These are phyloP conservation scores for Dicorynia guianensis DNA, from an alignment of 306 rosid genomes.

Conservation along the genomic window DNA sequence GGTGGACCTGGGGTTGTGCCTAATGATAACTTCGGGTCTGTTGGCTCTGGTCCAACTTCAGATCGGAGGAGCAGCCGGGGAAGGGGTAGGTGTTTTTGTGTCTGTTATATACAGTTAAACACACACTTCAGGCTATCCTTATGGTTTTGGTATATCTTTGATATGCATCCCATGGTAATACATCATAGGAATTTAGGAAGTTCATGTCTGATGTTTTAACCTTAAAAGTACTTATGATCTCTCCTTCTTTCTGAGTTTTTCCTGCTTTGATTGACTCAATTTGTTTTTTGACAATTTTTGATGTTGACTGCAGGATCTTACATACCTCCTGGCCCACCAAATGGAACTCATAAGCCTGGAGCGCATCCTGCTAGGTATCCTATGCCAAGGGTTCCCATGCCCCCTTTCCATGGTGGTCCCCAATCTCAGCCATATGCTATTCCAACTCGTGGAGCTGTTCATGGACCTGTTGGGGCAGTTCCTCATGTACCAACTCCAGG, in stretches of 20 bases:
- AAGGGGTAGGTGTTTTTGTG: conserved; percentile 70
- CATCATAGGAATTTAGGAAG: background rate
- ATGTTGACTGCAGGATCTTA: conserved; percentile 70
- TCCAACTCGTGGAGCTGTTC: conserved; percentile 96
- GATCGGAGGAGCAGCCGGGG: conserved; percentile 86
- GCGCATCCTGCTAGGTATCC: conserved; percentile 90
- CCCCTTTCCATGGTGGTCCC: conserved; percentile 87
- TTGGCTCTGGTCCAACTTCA: conserved; percentile 63
- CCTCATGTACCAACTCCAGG: conserved; percentile 97
- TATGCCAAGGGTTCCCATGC: conserved; percentile 83
- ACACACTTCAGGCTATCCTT: background rate
- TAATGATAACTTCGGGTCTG: conserved; percentile 73
- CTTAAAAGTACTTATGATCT: conserved; percentile 10
- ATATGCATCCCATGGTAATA: background rate
- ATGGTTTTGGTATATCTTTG: background rate
- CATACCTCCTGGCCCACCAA: conserved; percentile 85
- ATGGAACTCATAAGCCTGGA: conserved; percentile 93
- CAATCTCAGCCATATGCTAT: conserved; percentile 99
- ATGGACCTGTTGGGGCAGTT: conserved; percentile 99
- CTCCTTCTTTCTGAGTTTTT: conserved; percentile 20
- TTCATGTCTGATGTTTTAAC: conserved; percentile 2
- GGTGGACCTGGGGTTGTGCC: conserved; percentile 91
- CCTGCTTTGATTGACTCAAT: conserved; percentile 7
- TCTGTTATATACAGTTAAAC: background rate
- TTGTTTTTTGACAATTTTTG: conserved; percentile 21